phyloP scores from a whole-genome alignment of 2,329 filamentous ascomycete genomes.

The Ascocoryne sarcoides region DNA sequence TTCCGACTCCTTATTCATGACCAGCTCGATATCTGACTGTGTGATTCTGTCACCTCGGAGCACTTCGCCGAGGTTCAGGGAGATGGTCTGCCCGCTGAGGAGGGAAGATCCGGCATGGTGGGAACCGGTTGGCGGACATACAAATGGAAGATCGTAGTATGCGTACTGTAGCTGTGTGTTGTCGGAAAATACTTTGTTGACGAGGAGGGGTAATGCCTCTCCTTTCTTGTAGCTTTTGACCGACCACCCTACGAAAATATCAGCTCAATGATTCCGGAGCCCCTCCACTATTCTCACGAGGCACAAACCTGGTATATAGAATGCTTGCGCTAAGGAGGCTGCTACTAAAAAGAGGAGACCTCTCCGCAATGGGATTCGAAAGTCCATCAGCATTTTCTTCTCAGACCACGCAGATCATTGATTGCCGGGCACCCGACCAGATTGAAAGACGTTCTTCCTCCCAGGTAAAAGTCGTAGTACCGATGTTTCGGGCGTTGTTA shows the following conservation, averaged over 20 bases:
- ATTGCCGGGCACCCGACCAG: no score
- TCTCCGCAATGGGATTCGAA: slow-evolving; percentile 30
- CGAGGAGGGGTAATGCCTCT: slow-evolving; percentile 73
- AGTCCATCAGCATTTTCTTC: slow-evolving; percentile 17
- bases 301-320: slow-evolving; percentile 74
- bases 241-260: slow-evolving; percentile 58
- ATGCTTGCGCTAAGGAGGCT: slow-evolving; percentile 50
- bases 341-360: slow-evolving; percentile 40
- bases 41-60: slow-evolving; percentile 79
- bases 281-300: background rate
- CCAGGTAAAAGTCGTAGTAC: no score
- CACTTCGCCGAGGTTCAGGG: slow-evolving; percentile 79
- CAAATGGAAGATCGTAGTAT: slow-evolving; percentile 81
- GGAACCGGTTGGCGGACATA: slow-evolving; percentile 68
- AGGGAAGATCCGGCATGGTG: slow-evolving; percentile 57
- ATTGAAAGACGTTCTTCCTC: no score
- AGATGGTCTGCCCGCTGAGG: slow-evolving; percentile 67
- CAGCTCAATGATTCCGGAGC: background rate
- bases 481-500: no score
- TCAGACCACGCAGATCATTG: slow-evolving; percentile 11
- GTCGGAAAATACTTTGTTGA: slow-evolving; percentile 89
- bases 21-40: slow-evolving; percentile 73
- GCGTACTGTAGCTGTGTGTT: slow-evolving; percentile 86
- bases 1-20: slow-evolving; percentile 66
- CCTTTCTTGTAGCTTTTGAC: slow-evolving; percentile 69